These are phyloP conservation scores for Boeremia exigua DNA, from an alignment of 2,329 filamentous ascomycete species.

Conservation along the genomic window DNA sequence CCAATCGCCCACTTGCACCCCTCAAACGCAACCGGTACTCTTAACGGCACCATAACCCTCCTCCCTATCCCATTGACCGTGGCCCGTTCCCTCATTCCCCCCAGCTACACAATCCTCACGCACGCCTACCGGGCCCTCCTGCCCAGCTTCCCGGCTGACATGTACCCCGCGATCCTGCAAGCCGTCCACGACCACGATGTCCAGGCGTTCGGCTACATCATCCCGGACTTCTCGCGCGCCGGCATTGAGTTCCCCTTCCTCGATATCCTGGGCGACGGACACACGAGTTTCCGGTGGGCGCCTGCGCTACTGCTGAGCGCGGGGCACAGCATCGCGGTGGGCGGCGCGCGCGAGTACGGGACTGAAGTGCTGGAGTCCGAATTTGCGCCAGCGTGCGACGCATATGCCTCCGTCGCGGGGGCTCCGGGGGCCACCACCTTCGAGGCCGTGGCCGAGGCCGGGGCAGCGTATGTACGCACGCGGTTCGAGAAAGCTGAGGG, in stretches of 20 bases:
- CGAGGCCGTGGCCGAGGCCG: slow-evolving; percentile 24
- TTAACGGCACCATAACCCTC: slow-evolving; percentile 61
- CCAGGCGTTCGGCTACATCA: slow-evolving; percentile 50
- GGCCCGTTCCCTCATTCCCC: slow-evolving; percentile 57
- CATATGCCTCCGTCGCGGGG: slow-evolving; percentile 46
- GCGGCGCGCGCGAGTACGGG: slow-evolving; percentile 57
- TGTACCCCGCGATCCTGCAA: slow-evolving; percentile 62
- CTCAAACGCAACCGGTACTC: slow-evolving; percentile 57
- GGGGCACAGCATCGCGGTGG: slow-evolving; percentile 51
- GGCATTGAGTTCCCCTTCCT: slow-evolving; percentile 64
- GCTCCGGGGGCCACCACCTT: slow-evolving; percentile 21
- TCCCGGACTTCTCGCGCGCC: slow-evolving; percentile 58
- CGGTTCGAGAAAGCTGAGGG: slow-evolving; percentile 18
- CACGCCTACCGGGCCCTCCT: slow-evolving; percentile 56
- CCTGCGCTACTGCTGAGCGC: slow-evolving; percentile 57
- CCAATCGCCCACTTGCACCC: slow-evolving; percentile 57
- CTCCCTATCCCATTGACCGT: slow-evolving; percentile 58
- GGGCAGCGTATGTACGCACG: slow-evolving; percentile 20
- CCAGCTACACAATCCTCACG: slow-evolving; percentile 58
- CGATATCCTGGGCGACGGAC: slow-evolving; percentile 58
- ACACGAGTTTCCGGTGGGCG: slow-evolving; percentile 58
- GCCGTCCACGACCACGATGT: slow-evolving; percentile 61
- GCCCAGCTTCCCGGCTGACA: slow-evolving; percentile 57
- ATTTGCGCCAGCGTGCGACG: slow-evolving; percentile 59
- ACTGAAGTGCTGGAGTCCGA: slow-evolving; percentile 50